Conservation (phyloP, 106 monocot species). For the Allium sativum region DNA sequence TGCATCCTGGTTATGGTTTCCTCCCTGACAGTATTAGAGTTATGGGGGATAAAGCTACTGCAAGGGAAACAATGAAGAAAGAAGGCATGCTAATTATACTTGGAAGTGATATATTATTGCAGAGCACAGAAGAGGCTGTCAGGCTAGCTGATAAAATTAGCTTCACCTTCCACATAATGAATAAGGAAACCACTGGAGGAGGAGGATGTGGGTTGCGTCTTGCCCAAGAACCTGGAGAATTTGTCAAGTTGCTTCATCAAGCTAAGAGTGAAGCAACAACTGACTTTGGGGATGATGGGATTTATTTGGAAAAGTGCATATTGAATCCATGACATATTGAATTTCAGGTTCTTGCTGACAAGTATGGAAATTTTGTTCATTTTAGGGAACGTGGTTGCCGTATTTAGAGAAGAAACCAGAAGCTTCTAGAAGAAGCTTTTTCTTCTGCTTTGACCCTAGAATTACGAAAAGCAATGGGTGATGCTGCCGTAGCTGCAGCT, state of each 20-base stretch:
- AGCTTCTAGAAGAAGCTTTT: constrained; percentile 91
- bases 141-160: constrained; percentile 72
- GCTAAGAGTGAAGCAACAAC: constrained; percentile 93
- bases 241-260: constrained; percentile 92
- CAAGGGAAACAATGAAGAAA: constrained; percentile 97
- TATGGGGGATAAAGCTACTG: constrained; percentile 95
- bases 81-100: constrained; percentile 90
- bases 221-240: constrained; percentile 66
- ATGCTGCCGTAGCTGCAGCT: constrained; percentile 94
- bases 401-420: constrained; percentile 96
- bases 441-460: constrained; percentile 87
- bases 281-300: constrained; percentile 95
- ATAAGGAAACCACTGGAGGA: constrained; percentile 98
- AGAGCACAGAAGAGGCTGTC: constrained; percentile 83
- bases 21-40: constrained; percentile 81
- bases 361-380: constrained; percentile 87
- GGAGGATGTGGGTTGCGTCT: constrained; percentile 93
- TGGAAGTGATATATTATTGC: constrained; percentile 79
- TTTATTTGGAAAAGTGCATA: constrained; percentile 88
- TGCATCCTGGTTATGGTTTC: constrained; percentile 96
- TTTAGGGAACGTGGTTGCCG: constrained; percentile 98
- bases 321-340: constrained; percentile 94
- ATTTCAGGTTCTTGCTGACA: constrained; percentile 97
- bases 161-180: constrained; percentile 91
- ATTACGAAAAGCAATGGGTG: constrained; percentile 91